Conservation (phyloP, 352 stramenopile genomes). For the Pythium chondricola region DNA sequence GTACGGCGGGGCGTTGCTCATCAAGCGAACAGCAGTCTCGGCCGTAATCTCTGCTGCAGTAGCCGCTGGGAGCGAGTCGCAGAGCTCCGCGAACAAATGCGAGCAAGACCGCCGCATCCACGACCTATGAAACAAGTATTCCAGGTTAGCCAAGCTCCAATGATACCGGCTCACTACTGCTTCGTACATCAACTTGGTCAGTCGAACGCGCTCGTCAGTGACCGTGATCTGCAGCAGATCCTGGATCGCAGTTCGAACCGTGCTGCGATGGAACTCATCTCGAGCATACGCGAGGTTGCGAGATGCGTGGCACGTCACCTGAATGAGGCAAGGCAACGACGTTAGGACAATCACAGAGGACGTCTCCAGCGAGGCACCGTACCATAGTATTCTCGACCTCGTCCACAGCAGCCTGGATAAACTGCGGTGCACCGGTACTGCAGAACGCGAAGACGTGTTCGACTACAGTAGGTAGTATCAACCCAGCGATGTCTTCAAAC, state of each 20-base stretch:
- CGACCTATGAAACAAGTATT: neutral
- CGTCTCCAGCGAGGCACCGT: neutral
- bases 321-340: too few relatives aligned
- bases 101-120: conserved; percentile 10
- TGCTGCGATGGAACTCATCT: too few relatives aligned
- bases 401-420: conserved; percentile 2
- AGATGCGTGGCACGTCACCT: too few relatives aligned
- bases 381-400: conserved; percentile 13
- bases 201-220: too few relatives aligned
- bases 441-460: conserved; percentile 5
- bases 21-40: neutral
- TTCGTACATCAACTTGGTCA: too few relatives aligned
- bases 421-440: neutral
- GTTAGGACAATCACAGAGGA: too few relatives aligned
- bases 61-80: neutral
- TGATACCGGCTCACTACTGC: too few relatives aligned
- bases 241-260: too few relatives aligned
- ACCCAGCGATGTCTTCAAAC: conserved; percentile 2
- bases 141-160: too few relatives aligned
- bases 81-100: conserved; percentile 9
- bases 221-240: too few relatives aligned
- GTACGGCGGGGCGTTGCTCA: neutral
- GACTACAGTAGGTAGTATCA: neutral
- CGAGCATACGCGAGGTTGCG: too few relatives aligned
- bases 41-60: neutral